Evolutionary conservation across 2,329 filamentous ascomycete species (phyloP), one percentile per base, ranked within the genome.

Genomic region (Tolypocladium tundrense): DNA sequence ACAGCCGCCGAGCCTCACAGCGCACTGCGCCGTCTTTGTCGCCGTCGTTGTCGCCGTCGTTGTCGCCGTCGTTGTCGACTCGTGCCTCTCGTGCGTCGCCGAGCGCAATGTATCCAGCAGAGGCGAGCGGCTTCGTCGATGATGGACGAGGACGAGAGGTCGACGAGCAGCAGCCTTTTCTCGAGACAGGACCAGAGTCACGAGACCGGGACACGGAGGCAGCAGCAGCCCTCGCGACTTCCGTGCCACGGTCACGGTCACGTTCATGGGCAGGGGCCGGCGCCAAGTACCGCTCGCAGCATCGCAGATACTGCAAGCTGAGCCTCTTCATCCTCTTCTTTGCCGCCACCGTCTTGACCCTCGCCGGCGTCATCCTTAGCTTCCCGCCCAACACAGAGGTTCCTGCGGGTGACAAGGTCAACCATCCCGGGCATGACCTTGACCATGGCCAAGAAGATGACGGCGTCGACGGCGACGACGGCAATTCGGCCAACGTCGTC

Each of bases 331-430:
- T 63, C n/a, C 42, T 64, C n/a, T 54, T 69, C 1, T 58, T 63
- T 8, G 39, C 66, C 5, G 3, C 66, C 16, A 69, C 68, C 2
- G 50, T 68, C 14, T 56, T 71, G 1, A 55, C 50, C 0, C 57
- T 72, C 1, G 57, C 64, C 10, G 60, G 55, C 2, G 43, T 69
- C 1, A 55, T 64, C 3, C 58, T 72, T 4, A 59, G 57, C 10
- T 61, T 68, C 35, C 57, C 61, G 7, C 55, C 59, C 2, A 35
- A 11, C 6, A 40, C 35, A 11, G 19, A 56, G 2, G 16, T 19
- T 2, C 41, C 31, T 48, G 27, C 55, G 41, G 54, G 59, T 1
- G 41, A 57, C 10, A 35, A 60, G 4, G 48, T 21, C 35, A 41
- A 21, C 14, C 21, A 45, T 42, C 33, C 39, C 8, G 58, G 19